Evolutionary conservation across 805 yeast species (phyloP).

Genomic region (Spathaspora passalidarum): DNA sequence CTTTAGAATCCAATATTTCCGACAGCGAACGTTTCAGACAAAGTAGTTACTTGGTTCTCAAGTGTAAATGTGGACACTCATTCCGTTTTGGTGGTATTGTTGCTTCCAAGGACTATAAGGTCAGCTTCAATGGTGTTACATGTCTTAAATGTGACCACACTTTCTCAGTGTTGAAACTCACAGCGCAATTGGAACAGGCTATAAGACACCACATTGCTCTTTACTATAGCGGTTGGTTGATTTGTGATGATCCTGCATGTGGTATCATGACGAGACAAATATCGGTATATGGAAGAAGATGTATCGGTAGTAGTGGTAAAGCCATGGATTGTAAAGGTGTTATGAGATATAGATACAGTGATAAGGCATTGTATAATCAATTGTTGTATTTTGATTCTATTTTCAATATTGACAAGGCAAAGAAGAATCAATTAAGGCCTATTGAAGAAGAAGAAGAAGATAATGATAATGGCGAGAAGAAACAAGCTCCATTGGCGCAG

Average conservation of each 20-base stretch:
- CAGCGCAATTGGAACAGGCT: conserved; percentile 71
- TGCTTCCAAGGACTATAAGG: conserved; percentile 55
- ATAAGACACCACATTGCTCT: conserved; percentile 66
- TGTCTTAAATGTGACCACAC: conserved; percentile 60
- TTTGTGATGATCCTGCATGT: conserved; percentile 84
- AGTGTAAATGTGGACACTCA: conserved; percentile 58
- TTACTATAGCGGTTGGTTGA: conserved; percentile 84
- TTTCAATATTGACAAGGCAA: conserved; percentile 80
- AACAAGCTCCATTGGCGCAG: conserved; percentile 28
- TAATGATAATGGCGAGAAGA: conserved; percentile 23
- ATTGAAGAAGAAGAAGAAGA: conserved; percentile 17
- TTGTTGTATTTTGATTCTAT: conserved; percentile 72
- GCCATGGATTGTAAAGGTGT: conserved; percentile 74
- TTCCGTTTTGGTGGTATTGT: conserved; percentile 77
- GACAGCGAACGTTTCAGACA: conserved; percentile 81
- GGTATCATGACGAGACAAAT: conserved; percentile 78
- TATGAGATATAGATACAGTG: conserved; percentile 73
- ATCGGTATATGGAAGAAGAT: conserved; percentile 84
- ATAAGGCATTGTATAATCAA: conserved; percentile 82
- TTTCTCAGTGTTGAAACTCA: conserved; percentile 53
- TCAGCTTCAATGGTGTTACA: conserved; percentile 66
- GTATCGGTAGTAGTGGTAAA: conserved; percentile 63
- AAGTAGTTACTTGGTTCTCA: conserved; percentile 51
- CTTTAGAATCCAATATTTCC: conserved; percentile 75
- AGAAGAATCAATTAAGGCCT: conserved; percentile 53